phyloP scores from a whole-genome alignment of 768 basidiomycete species.

The Austroboletus eburneus region DNA sequence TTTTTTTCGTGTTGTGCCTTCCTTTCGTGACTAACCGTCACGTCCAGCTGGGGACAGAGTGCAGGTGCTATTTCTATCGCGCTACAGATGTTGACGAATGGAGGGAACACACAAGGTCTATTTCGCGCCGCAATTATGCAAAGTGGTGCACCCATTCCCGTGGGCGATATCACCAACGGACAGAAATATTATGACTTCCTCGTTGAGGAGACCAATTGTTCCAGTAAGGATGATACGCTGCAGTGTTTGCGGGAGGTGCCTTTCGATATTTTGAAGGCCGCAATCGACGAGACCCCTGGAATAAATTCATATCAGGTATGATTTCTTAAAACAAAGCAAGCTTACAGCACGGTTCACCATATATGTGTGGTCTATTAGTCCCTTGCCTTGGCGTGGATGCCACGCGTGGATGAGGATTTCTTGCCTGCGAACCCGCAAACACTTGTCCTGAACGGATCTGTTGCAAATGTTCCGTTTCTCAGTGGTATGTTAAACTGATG shows the following conservation, averaged over 20 bases:
- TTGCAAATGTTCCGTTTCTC: slow-evolving; percentile 8
- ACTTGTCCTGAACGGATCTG: slow-evolving; percentile 30
- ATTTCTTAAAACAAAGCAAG: neutral
- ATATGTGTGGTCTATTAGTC: slow-evolving; percentile 6
- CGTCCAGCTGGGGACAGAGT: slow-evolving; percentile 30
- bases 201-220: slow-evolving; percentile 27
- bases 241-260: slow-evolving; percentile 31
- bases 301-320: slow-evolving; percentile 32
- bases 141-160: slow-evolving; percentile 34
- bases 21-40: neutral
- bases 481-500: slow-evolving; percentile 1
- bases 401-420: slow-evolving; percentile 37
- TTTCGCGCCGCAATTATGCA: slow-evolving; percentile 35
- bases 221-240: slow-evolving; percentile 20
- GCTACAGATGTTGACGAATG: slow-evolving; percentile 26
- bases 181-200: slow-evolving; percentile 29
- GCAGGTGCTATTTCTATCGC: slow-evolving; percentile 35
- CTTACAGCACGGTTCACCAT: too few species aligned
- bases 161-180: slow-evolving; percentile 18
- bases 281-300: slow-evolving; percentile 30
- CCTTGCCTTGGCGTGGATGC: slow-evolving; percentile 33
- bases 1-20: neutral
- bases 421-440: slow-evolving; percentile 29
- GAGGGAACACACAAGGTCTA: slow-evolving; percentile 19
- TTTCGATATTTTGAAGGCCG: slow-evolving; percentile 25